Percentiles rank a stretch among this genome's conserved stretches.
Evolutionary conservation across 768 basidiomycete species (phyloP).

Genomic region (Paxillus involutus): DNA sequence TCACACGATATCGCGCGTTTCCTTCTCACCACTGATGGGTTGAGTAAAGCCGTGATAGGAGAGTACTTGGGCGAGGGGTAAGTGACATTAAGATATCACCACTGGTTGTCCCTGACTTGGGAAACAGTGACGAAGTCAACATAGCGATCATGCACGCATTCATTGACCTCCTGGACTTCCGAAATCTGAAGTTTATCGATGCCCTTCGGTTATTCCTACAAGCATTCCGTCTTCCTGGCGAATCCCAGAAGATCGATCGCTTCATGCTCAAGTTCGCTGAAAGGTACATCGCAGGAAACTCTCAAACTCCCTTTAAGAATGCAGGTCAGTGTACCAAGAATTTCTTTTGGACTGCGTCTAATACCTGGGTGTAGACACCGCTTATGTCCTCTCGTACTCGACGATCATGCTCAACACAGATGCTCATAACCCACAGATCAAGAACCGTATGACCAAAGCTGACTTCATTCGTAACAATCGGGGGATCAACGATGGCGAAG

Average conservation of each 20-base stretch:
- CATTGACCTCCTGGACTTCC: constrained; percentile 90
- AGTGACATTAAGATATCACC: constrained; percentile 25
- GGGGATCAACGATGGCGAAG: constrained; percentile 89
- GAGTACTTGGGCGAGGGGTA: constrained; percentile 98
- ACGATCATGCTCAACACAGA: constrained; percentile 97
- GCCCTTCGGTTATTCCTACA: constrained; percentile 90
- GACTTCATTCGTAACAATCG: constrained; percentile 96
- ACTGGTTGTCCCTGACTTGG: constrained; percentile 3
- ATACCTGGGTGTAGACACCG: constrained; percentile 60
- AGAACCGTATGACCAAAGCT: constrained; percentile 87
- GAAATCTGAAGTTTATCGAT: constrained; percentile 78
- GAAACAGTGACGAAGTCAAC: constrained; percentile 77
- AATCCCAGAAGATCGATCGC: constrained; percentile 97
- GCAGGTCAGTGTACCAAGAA: constrained; percentile 60
- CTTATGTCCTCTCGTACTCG: constrained; percentile 94
- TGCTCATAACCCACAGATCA: constrained; percentile 92
- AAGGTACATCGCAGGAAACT: constrained; percentile 88
- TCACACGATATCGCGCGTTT: constrained; percentile 85
- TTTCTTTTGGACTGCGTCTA: constrained; percentile 5
- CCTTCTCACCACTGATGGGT: constrained; percentile 83
- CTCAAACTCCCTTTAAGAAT: constrained; percentile 85
- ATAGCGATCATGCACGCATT: constrained; percentile 97
- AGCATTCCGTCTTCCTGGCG: constrained; percentile 94
- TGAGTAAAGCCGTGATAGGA: constrained; percentile 95
- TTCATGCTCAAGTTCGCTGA: constrained; percentile 99